Evolutionary conservation across 352 stramenopile genomes (phyloP).

Genomic region (Pythium sukuiense): DNA sequence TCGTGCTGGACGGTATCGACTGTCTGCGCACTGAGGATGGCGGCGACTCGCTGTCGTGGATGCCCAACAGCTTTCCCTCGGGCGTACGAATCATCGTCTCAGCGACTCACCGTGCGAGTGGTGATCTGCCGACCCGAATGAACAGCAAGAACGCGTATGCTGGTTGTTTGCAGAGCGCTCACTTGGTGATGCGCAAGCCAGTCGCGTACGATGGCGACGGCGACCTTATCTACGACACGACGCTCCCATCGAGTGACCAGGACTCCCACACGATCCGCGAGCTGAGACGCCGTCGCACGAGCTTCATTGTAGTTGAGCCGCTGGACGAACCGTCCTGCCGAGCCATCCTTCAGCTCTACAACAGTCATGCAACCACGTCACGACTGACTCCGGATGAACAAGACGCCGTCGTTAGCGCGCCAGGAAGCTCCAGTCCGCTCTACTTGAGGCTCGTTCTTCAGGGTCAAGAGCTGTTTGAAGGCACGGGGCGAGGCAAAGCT

Average conservation of each 20-base stretch:
- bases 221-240: constrained; percentile 69
- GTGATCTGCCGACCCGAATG: constrained; percentile 13
- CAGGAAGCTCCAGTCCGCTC: constrained; percentile 68
- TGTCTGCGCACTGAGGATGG: constrained; percentile 79
- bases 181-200: constrained; percentile 44
- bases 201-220: constrained; percentile 65
- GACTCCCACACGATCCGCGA: constrained; percentile 78
- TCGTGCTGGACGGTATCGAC: constrained; percentile 81
- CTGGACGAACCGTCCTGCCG: constrained; percentile 67
- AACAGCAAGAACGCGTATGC: constrained; percentile 17
- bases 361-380: neutral
- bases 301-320: constrained; percentile 67
- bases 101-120: constrained; percentile 36
- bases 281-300: constrained; percentile 56
- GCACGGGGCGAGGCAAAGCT: neutral
- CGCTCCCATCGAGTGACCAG: constrained; percentile 35
- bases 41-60: constrained; percentile 83
- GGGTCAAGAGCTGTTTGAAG: constrained; percentile 52
- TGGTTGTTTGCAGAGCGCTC: constrained; percentile 37
- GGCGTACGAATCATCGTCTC: constrained; percentile 79
- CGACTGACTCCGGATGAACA: constrained; percentile 41
- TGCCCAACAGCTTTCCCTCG: constrained; percentile 65
- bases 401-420: constrained; percentile 40
- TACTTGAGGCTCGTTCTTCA: constrained; percentile 66
- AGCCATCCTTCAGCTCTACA: constrained; percentile 41